Evolutionary conservation across 805 yeast genomes (phyloP).

Genomic region (Starmerella riodocensis): DNA sequence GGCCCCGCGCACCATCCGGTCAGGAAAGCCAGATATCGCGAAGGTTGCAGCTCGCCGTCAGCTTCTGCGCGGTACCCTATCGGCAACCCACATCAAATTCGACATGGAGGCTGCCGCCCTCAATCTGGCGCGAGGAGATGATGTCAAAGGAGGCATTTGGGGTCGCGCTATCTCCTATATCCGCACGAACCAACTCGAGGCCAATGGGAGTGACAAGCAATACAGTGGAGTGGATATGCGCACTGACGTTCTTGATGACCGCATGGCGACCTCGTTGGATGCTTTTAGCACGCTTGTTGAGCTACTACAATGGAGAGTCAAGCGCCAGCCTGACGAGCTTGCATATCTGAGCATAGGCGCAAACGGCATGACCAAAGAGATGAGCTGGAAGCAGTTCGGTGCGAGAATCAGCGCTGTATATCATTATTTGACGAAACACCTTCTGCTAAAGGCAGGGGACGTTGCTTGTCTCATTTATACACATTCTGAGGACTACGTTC

Average conservation of each 20-base stretch:
- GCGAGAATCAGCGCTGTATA: conserved; percentile 62
- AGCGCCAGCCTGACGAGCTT: conserved; percentile 59
- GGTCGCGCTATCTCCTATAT: conserved; percentile 57
- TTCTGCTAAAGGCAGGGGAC: conserved; percentile 52
- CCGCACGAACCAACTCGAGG: conserved; percentile 42
- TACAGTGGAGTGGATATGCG: conserved; percentile 71
- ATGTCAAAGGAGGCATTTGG: conserved; percentile 73
- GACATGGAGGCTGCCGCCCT: conserved; percentile 45
- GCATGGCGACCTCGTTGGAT: conserved; percentile 59
- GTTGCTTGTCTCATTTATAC: conserved; percentile 72
- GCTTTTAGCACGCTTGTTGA: conserved; percentile 62
- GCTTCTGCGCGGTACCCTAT: conserved; percentile 64
- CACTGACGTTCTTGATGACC: conserved; percentile 60
- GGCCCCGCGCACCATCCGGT: conserved; percentile 68
- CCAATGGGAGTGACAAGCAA: conserved; percentile 52
- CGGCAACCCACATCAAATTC: conserved; percentile 73
- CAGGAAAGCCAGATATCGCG: conserved; percentile 86
- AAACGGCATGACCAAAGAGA: conserved; percentile 36
- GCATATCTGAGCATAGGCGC: conserved; percentile 43
- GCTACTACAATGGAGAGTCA: conserved; percentile 64
- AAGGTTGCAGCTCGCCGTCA: conserved; percentile 70
- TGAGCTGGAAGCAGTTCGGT: conserved; percentile 74
- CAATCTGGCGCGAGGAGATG: conserved; percentile 60
- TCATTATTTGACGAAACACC: conserved; percentile 54
- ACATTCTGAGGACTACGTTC: conserved; percentile 70